Base-by-base conservation (phyloP, 2,329 filamentous ascomycete species). In the Daldinia sp. region DNA sequence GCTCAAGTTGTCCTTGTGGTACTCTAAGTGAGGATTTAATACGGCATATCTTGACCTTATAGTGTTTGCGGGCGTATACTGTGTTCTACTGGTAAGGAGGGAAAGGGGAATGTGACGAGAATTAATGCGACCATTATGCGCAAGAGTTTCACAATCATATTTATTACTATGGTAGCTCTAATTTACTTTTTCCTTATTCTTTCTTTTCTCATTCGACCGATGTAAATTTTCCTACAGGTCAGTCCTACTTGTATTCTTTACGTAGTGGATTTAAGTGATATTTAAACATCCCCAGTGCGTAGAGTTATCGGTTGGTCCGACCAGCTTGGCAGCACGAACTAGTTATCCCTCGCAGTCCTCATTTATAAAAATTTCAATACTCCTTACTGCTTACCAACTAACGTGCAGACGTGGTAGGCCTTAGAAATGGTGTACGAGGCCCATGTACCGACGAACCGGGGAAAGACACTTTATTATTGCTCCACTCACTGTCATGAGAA, bases 281-380 rank as follows among this genome's bases (percentile, higher is more conserved):
- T 41, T 18, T 35, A 44, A 20, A 68, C 63, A 59, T 66, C 60
- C 63, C 28, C 64, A 65, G 61, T 63, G 60, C 65, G n/a, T 20
- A 56, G 57, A 48, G 42, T 42, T 42, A 26, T 60, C 33, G 5
- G 67, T 67, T 56, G 64, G 67, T 39, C 44, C 26, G 37, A 41
- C n/a, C n/a, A 59, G 13, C 41, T 53, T 51, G 44, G 62, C 46
- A 33, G 59, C 35, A 54, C 60, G 60, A 57, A 56, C 64, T 58
- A 65, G 37, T 54, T 54, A 62, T 63, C 68, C 51, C 56, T 69
- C 56, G 51, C 56, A 60, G 46, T 26, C 46, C 46, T 51, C 46
- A 51, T 51, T 51, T 60, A 51, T 41, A 41, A 56, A 41, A 41
- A 51, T 28, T 39, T 46, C 58, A 66, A 66, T 66, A 61, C 57